phyloP scores from a whole-genome alignment of 257 asterid genomes.

The Nicotiana tabacum region DNA sequence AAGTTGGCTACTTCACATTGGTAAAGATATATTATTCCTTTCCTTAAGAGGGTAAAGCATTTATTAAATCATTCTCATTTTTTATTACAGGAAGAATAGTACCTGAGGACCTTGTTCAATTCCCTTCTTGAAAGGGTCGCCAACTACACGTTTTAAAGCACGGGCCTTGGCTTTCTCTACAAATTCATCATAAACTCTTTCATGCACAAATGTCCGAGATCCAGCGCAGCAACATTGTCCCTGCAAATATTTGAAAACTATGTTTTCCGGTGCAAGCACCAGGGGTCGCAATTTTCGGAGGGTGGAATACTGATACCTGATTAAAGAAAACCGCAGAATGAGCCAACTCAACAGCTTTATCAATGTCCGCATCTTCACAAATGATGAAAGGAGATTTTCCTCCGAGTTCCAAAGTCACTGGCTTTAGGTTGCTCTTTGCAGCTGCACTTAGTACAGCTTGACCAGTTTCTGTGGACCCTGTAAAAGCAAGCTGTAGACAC shows the following conservation, averaged over 20 bases:
- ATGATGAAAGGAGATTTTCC: slow-evolving; percentile 38
- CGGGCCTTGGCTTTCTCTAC: slow-evolving; percentile 59
- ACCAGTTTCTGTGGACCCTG: slow-evolving; percentile 43
- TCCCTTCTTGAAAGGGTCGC: slow-evolving; percentile 75
- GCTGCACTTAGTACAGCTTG: slow-evolving; percentile 36
- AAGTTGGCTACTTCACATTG: not conserved
- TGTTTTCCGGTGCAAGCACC: not conserved
- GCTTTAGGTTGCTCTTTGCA: slow-evolving; percentile 37
- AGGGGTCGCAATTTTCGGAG: not conserved
- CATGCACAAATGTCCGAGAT: slow-evolving; percentile 74
- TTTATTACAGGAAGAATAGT: not conserved
- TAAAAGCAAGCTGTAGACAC: slow-evolving; percentile 30
- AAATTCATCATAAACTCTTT: slow-evolving; percentile 60
- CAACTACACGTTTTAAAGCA: slow-evolving; percentile 52
- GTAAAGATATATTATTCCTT: not conserved
- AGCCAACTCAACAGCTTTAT: slow-evolving; percentile 27
- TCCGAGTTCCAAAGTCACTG: slow-evolving; percentile 37
- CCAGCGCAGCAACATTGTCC: slow-evolving; percentile 87
- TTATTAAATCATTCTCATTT: not conserved
- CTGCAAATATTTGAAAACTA: slow-evolving; percentile 18
- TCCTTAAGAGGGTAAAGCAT: not conserved
- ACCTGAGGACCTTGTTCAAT: slow-evolving; percentile 89
- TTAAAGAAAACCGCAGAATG: slow-evolving; percentile 24
- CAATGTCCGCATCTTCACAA: slow-evolving; percentile 41
- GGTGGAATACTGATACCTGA: slow-evolving; percentile 16